A percentile compares a stretch with the other conserved stretches of the same genome.
Conservation (phyloP, 305 asterid genomes). For the Fraxinus nigra region DNA sequence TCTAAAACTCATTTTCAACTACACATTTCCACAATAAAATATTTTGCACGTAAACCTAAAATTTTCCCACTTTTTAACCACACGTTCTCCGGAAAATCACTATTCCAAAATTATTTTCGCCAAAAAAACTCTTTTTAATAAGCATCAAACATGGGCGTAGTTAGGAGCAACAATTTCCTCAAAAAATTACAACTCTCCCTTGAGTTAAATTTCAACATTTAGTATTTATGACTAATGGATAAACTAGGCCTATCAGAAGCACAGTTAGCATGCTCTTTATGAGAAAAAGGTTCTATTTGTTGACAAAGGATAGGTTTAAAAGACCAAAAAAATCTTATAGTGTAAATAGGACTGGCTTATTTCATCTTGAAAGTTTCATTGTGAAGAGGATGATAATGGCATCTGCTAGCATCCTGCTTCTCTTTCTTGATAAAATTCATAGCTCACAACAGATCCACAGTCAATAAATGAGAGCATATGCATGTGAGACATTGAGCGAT, state of each 20-base stretch:
- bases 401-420: background rate
- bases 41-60: too few relatives aligned
- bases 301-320: conserved; percentile 7
- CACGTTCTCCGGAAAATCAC: too few relatives aligned
- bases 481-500: background rate
- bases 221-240: conserved; percentile 4
- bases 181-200: conserved; percentile 1
- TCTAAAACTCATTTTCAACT: too few relatives aligned
- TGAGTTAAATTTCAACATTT: conserved; percentile 12
- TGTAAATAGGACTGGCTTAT: background rate
- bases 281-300: background rate
- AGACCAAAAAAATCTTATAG: background rate
- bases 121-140: too few relatives aligned
- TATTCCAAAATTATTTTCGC: too few relatives aligned
- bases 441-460: background rate
- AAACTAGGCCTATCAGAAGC: conserved; percentile 3
- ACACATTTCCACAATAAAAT: too few relatives aligned
- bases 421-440: background rate
- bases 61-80: too few relatives aligned
- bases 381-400: conserved; percentile 8
- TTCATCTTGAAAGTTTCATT: background rate
- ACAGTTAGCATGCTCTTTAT: background rate
- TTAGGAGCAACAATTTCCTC: conserved; percentile 9
- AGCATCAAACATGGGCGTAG: background rate
- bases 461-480: background rate